Percentiles rank a stretch among this genome's conserved stretches.
phyloP scores from a whole-genome alignment of 192 early-diverging fungal species.

The Backusella macrospora region DNA sequence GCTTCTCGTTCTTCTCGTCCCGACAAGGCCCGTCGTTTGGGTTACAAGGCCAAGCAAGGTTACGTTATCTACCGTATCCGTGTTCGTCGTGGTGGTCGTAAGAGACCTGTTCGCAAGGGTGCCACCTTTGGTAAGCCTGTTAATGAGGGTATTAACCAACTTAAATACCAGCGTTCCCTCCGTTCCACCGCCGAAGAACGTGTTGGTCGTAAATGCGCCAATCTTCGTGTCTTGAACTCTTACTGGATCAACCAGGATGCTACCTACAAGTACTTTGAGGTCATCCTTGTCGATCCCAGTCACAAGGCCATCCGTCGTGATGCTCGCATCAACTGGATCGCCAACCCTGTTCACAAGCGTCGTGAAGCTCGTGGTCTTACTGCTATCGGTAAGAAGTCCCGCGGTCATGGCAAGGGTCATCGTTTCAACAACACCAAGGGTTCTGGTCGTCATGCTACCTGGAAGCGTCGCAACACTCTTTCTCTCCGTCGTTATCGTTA shows the following conservation, averaged over 20 bases:
- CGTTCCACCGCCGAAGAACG: slow-evolving; percentile 96
- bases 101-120: slow-evolving; percentile 97
- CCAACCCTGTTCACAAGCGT: slow-evolving; percentile 97
- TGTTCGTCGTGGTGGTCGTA: slow-evolving; percentile 98
- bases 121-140: slow-evolving; percentile 98
- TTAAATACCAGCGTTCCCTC: slow-evolving; percentile 98
- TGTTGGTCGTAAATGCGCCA: slow-evolving; percentile 94
- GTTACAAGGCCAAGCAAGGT: slow-evolving; percentile 99
- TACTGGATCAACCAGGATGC: slow-evolving; percentile 99
- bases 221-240: slow-evolving; percentile 98
- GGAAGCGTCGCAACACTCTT: slow-evolving; percentile 95
- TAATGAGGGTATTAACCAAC: slow-evolving; percentile 96
- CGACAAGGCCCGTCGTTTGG: slow-evolving; percentile 98
- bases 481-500: slow-evolving; percentile 93
- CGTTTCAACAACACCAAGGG: slow-evolving; percentile 95
- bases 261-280: slow-evolving; percentile 99
- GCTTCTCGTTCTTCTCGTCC: slow-evolving; percentile 98
- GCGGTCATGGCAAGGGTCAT: slow-evolving; percentile 97
- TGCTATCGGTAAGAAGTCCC: slow-evolving; percentile 89
- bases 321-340: slow-evolving; percentile 99
- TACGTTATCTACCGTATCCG: slow-evolving; percentile 99
- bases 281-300: slow-evolving; percentile 96
- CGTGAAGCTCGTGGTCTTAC: slow-evolving; percentile 98
- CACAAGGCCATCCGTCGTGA: slow-evolving; percentile 99
- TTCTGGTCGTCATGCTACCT: slow-evolving; percentile 91